Conservation (phyloP, 371 early-diverging fungal genomes). For the Mortierella sp. region DNA sequence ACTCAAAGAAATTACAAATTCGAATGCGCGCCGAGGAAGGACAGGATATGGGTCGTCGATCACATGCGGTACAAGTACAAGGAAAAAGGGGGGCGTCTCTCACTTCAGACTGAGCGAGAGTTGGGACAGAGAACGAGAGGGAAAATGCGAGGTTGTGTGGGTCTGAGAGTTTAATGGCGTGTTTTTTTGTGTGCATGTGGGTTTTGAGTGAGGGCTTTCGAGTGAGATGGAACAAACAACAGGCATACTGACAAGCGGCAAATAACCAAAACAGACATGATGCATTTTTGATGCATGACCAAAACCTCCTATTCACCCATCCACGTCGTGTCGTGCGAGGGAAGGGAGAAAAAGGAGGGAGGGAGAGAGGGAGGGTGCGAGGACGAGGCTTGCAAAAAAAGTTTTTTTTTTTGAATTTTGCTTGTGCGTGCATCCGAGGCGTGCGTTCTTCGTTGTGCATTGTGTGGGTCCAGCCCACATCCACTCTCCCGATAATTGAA, state of each 20-base stretch:
- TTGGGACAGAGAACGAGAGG: neutral
- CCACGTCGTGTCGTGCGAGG: neutral
- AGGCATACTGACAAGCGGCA: neutral
- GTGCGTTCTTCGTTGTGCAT: no score
- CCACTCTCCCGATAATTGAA: no score
- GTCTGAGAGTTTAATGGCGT: slow-evolving; percentile 1
- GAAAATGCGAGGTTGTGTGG: neutral
- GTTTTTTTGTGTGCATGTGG: neutral
- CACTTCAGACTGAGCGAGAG: neutral
- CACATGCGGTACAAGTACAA: neutral
- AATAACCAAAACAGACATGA: neutral
- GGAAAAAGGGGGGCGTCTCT: neutral
- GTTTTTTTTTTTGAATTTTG: neutral
- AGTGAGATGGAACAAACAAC: neutral
- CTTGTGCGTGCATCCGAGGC: no score
- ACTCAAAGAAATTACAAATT: neutral
- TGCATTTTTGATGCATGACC: slow-evolving; percentile 1
- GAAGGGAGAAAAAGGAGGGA: neutral
- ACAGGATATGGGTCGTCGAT: neutral
- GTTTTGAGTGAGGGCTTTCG: neutral
- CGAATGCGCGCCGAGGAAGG: neutral
- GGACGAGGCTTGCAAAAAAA: neutral
- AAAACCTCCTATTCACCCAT: neutral
- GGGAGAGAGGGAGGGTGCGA: neutral
- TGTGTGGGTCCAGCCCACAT: no score